phyloP scores from a whole-genome alignment of 805 yeast species.

The Brettanomyces bruxellensis region DNA sequence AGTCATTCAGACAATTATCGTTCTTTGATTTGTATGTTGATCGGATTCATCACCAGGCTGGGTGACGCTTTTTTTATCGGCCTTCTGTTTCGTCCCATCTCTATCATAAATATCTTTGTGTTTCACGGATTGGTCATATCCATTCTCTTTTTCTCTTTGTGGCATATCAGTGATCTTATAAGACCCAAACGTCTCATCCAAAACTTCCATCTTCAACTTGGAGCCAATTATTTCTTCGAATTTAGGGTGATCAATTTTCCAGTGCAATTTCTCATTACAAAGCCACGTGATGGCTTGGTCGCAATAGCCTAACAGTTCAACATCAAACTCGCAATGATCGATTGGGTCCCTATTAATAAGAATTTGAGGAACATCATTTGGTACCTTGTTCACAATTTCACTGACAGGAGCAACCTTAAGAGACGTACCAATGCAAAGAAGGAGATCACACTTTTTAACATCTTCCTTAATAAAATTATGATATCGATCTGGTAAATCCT shows the following conservation, averaged over 20 bases:
- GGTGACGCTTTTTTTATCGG: background rate
- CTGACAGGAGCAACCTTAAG: constrained; percentile 89
- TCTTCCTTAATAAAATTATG: constrained; percentile 55
- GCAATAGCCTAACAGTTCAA: constrained; percentile 67
- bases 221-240: constrained; percentile 28
- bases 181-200: constrained; percentile 26
- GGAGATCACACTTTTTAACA: constrained; percentile 59
- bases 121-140: background rate
- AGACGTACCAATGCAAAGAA: constrained; percentile 85
- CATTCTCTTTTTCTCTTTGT: constrained; percentile 12
- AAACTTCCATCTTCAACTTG: constrained; percentile 20
- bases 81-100: constrained; percentile 2
- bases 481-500: constrained; percentile 62
- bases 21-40: background rate
- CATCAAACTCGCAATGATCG: constrained; percentile 69
- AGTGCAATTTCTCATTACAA: constrained; percentile 39
- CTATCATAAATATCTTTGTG: too few relatives aligned
- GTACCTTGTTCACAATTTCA: constrained; percentile 70
- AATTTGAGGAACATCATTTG: constrained; percentile 72
- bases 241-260: constrained; percentile 54
- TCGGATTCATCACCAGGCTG: background rate
- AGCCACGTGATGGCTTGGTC: constrained; percentile 73
- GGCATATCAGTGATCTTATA: constrained; percentile 25
- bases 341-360: constrained; percentile 72
- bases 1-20: background rate